Base-by-base conservation (phyloP, 495 filamentous ascomycete species). In the Neohortaea acidophila region DNA sequence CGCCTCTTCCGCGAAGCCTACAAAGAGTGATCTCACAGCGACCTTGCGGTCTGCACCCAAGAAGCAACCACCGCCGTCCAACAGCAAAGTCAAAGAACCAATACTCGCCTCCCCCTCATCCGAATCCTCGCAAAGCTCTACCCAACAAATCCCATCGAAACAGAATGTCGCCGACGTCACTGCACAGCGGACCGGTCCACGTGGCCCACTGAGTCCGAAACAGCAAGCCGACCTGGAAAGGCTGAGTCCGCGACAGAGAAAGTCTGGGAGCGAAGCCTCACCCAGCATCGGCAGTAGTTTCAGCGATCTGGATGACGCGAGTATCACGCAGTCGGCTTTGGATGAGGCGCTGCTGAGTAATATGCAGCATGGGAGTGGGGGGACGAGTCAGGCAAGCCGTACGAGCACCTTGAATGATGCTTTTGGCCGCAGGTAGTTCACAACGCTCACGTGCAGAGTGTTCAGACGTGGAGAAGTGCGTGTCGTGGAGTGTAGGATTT, bases 211-310 rank as follows among this genome's bases (percentile, higher is more conserved):
- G 1, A 65, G 72, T 35, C 72, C 79, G 0, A 65, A 68, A 21
- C 67, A 77, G n/a, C 61, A 67, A 3, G 42, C 43, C 11, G 27
- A 50, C 25, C 31, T 50, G 2, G 28, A 33, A 9, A 38, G 31
- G 9, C 43, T 65, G 2, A 66, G 72, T 35, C 72, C 78, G 0
- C 67, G 69, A 19, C 66, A 75, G 13, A 61, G 68, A 38, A 48
- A 26, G 11, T 60, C 58, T 26, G 68, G 74, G 4, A 92, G 84
- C 49, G 84, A 92, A 43, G 84, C 66, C 35, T 85, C 82, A 1
- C 89, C 85, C 0, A 97, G 91, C 48, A 96, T 96, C 81, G 84
- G 87, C 1, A 94, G 85, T 53, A 94, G 86, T 55, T 97, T 92
- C 53, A 94, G 86, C 57, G 89, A 97, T 62, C 65, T 97, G 20